phyloP scores from a whole-genome alignment of 2,329 filamentous ascomycete species.

The Tolypocladium guangdongense region DNA sequence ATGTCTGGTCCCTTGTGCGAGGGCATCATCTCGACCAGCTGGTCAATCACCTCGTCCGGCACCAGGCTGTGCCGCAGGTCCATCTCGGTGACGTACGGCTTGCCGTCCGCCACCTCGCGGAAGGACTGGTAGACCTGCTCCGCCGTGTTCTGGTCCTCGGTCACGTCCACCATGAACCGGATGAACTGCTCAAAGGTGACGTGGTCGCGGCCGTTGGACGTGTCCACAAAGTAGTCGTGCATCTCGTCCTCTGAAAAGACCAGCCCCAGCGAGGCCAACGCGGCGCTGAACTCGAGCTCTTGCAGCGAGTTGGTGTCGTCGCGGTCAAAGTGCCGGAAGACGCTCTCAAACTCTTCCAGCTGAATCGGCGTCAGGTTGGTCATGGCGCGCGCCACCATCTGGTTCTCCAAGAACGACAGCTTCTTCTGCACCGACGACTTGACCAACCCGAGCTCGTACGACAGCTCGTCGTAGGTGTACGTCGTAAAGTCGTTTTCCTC shows the following conservation, averaged over 20 bases:
- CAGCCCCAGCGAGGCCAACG: conserved; percentile 84
- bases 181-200: conserved; percentile 99
- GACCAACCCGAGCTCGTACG: conserved; percentile 86
- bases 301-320: conserved; percentile 82
- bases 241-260: conserved; percentile 98
- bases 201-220: conserved; percentile 64
- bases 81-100: conserved; percentile 97
- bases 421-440: conserved; percentile 93
- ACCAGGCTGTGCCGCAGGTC: conserved; percentile 91
- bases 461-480: conserved; percentile 92
- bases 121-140: conserved; percentile 98
- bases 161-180: conserved; percentile 97
- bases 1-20: conserved; percentile 74
- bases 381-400: conserved; percentile 97
- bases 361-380: conserved; percentile 97
- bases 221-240: conserved; percentile 87
- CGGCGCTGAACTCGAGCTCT: conserved; percentile 92
- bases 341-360: conserved; percentile 94
- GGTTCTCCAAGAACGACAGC: conserved; percentile 91
- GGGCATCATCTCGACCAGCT: conserved; percentile 81
- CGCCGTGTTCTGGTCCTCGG: conserved; percentile 96
- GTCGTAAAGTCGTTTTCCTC: conserved; percentile 99
- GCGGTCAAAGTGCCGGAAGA: conserved; percentile 95
- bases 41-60: conserved; percentile 92
- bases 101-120: conserved; percentile 93